A percentile compares a stretch with the other conserved stretches of the same genome.
phyloP scores from a whole-genome alignment of 2,329 filamentous ascomycete species.

The Conoideocrella luteorostrata region DNA sequence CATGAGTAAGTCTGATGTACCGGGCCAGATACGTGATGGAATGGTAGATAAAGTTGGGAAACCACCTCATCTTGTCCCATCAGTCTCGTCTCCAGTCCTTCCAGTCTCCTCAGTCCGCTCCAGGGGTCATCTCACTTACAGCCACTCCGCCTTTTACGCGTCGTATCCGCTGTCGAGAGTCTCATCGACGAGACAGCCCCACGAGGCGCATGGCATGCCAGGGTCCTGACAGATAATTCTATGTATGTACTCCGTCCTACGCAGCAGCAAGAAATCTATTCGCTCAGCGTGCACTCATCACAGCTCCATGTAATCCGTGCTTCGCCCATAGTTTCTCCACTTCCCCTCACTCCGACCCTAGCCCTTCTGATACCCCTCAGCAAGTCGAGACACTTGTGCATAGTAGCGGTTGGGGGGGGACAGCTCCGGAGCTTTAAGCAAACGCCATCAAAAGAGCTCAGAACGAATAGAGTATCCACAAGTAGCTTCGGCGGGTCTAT shows the following conservation, averaged over 20 bases:
- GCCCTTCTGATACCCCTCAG: background rate
- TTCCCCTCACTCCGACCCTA: conserved; percentile 1
- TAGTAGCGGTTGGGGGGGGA: background rate
- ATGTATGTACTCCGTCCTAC: no score
- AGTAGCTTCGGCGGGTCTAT: background rate
- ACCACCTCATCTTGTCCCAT: no score
- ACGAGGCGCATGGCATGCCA: no score
- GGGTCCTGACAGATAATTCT: no score
- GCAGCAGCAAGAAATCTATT: background rate
- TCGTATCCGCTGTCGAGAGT: background rate
- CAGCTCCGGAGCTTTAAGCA: background rate
- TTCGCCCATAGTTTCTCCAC: no score
- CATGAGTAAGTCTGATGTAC: no score
- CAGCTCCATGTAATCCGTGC: no score
- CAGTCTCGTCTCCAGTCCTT: no score
- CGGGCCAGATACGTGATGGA: no score
- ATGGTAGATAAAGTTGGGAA: no score
- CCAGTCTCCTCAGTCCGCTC: background rate
- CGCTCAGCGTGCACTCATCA: background rate
- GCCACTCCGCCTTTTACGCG: background rate
- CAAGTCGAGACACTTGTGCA: background rate
- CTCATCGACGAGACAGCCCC: background rate
- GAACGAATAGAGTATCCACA: no score
- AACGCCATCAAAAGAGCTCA: background rate
- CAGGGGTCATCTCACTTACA: background rate